Evolutionary conservation across 805 yeast genomes (phyloP).

Genomic region (Sugiyamaella marilandica): DNA sequence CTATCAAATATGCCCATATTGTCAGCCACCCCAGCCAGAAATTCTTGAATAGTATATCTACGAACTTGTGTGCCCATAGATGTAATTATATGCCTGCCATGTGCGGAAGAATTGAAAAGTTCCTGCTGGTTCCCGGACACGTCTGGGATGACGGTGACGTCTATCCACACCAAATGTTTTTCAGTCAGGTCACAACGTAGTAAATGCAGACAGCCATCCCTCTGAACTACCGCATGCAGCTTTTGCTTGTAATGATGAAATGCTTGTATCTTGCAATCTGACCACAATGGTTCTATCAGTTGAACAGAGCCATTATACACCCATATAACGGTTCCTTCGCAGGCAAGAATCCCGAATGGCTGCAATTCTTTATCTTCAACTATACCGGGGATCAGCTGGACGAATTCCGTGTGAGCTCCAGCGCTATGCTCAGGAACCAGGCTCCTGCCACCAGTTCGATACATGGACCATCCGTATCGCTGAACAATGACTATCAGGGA

Average conservation of each 20-base stretch:
- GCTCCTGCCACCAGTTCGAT: background rate
- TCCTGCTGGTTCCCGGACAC: background rate
- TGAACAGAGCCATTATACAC: constrained; percentile 15
- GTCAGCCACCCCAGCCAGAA: background rate
- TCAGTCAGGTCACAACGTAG: background rate
- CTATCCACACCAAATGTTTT: background rate
- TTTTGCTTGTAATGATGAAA: background rate
- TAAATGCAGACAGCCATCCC: background rate
- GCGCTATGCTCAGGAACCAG: constrained; percentile 15
- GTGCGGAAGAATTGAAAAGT: background rate
- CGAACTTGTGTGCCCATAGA: background rate
- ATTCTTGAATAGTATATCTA: background rate
- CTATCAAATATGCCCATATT: background rate
- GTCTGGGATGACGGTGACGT: background rate
- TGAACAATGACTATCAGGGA: constrained; percentile 13
- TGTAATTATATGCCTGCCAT: background rate
- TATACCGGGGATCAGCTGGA: background rate
- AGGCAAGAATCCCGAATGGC: constrained; percentile 14
- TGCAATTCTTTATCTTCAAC: constrained; percentile 1
- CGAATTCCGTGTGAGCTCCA: constrained; percentile 9
- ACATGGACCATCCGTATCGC: constrained; percentile 18
- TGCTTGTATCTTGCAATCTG: background rate
- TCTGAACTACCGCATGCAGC: constrained; percentile 5
- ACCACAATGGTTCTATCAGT: constrained; percentile 11
- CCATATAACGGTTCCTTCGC: constrained; percentile 14